Conservation (phyloP, 164 flowering plant genomes). For the Vitis riparia region DNA sequence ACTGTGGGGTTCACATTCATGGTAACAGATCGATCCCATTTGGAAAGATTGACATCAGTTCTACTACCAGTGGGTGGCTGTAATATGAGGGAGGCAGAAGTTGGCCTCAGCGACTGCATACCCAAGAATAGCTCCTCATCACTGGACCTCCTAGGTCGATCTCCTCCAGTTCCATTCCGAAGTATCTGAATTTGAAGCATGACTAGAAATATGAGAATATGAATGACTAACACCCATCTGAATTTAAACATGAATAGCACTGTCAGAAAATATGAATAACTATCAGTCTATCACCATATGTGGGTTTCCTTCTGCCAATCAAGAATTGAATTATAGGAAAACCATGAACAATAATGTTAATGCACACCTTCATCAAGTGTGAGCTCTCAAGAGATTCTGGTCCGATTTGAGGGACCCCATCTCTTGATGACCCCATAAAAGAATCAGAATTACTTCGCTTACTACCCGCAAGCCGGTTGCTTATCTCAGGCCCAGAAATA, state of each 20-base stretch:
- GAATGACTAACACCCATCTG: too few relatives aligned
- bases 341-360: neutral
- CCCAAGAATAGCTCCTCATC: conserved; percentile 51
- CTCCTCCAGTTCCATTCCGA: conserved; percentile 51
- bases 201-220: neutral
- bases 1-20: conserved; percentile 36
- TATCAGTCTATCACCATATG: neutral
- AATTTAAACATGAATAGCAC: too few relatives aligned
- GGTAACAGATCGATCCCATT: conserved; percentile 53
- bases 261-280: neutral
- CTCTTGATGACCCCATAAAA: conserved; percentile 57
- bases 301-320: neutral
- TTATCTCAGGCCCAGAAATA: conserved; percentile 52
- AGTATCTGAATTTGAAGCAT: conserved; percentile 47
- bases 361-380: conserved; percentile 66
- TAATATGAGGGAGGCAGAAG: conserved; percentile 42
- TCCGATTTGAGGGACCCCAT: conserved; percentile 40
- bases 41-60: conserved; percentile 45
- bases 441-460: conserved; percentile 79
- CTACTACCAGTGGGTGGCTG: conserved; percentile 44
- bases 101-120: conserved; percentile 49
- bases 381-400: conserved; percentile 57
- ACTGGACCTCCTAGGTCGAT: conserved; percentile 47
- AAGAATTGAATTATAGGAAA: neutral
- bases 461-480: conserved; percentile 49